Percentiles rank a stretch among this genome's conserved stretches.
Conservation (phyloP, 1,284 basidiomycete genomes). For the Salmacisia buchloeana region DNA sequence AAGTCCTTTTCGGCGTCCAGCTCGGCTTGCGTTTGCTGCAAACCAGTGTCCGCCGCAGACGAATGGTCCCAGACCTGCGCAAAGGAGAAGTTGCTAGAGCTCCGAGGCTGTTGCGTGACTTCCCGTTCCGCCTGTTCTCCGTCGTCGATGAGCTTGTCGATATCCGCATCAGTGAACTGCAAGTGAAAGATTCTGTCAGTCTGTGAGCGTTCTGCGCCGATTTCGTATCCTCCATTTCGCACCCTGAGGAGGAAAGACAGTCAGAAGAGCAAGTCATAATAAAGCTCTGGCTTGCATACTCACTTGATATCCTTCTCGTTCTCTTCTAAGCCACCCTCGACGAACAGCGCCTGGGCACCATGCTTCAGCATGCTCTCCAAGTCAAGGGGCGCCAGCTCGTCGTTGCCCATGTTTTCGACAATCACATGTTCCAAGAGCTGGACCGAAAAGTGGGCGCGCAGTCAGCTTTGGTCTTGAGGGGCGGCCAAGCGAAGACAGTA, state of each 20-base stretch:
- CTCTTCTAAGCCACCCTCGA: constrained; percentile 40
- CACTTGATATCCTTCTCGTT: constrained; percentile 41
- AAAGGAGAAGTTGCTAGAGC: constrained; percentile 36
- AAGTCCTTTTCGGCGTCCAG: constrained; percentile 27
- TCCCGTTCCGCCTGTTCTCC: constrained; percentile 27
- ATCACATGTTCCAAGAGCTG: constrained; percentile 49
- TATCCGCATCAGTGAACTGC: constrained; percentile 37
- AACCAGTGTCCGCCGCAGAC: constrained; percentile 15
- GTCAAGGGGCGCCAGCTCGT: constrained; percentile 34
- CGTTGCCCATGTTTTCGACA: constrained; percentile 40
- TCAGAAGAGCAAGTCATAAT: background rate
- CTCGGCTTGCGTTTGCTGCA: constrained; percentile 10
- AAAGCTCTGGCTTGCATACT: background rate
- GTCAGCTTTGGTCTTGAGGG: background rate
- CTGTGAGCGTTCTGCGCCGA: background rate
- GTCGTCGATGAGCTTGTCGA: constrained; percentile 44
- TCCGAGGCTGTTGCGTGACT: constrained; percentile 14
- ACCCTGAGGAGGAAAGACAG: background rate
- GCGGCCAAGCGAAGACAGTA: constrained; percentile 11
- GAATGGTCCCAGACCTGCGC: constrained; percentile 49
- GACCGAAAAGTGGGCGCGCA: background rate
- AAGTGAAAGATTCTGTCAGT: background rate
- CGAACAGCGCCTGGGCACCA: constrained; percentile 49
- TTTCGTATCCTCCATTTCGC: background rate
- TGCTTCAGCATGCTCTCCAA: constrained; percentile 49